Conservation (phyloP, 345 rosid genomes). For the Anacardium occidentale region DNA sequence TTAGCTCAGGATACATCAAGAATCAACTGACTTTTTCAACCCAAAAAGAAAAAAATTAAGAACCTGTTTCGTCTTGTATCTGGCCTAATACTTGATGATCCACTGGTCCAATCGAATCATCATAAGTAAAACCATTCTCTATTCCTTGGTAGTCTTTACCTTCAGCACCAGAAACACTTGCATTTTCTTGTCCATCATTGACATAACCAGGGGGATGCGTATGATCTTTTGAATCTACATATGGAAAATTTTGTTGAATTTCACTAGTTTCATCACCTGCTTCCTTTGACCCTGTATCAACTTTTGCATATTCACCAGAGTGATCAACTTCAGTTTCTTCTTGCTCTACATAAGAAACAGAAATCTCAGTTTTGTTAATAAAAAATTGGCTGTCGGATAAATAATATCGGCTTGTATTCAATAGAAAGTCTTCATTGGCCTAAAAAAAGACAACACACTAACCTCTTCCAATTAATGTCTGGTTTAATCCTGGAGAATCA, state of each 20-base stretch:
- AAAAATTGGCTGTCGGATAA: no score
- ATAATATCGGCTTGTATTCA: neutral
- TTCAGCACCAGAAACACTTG: slow-evolving; percentile 16
- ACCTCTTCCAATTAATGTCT: slow-evolving; percentile 18
- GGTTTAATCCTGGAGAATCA: neutral
- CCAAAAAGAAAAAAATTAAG: neutral
- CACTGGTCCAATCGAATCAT: slow-evolving; percentile 8
- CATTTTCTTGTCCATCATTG: slow-evolving; percentile 22
- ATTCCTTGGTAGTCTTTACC: slow-evolving; percentile 18
- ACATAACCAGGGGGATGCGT: slow-evolving; percentile 11
- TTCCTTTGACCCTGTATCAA: neutral
- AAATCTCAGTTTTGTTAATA: no score
- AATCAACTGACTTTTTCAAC: neutral
- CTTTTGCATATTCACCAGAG: no score
- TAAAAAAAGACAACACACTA: neutral
- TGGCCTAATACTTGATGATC: slow-evolving; percentile 7
- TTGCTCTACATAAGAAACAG: neutral
- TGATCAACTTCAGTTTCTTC: no score
- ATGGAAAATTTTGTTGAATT: neutral
- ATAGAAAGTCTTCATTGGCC: no score
- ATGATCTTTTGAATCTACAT: slow-evolving; percentile 17
- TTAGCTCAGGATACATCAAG: neutral
- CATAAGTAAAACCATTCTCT: slow-evolving; percentile 4
- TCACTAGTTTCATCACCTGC: neutral
- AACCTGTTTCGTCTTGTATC: neutral